Conservation (phyloP, 257 asterid species). For the Solanum paucissectum region DNA sequence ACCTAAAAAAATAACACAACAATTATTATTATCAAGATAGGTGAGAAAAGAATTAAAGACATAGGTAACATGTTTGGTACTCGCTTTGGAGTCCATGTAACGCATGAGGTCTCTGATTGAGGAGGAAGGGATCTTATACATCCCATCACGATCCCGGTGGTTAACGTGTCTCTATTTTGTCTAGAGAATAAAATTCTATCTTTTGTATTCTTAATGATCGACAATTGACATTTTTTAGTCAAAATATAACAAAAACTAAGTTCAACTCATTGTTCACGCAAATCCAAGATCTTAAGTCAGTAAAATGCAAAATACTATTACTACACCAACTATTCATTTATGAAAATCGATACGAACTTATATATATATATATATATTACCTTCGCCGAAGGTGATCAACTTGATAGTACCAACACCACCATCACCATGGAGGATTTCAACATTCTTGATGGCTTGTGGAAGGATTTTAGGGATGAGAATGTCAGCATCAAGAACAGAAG, state of each 20-base stretch:
- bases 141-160: neutral
- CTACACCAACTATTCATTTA: neutral
- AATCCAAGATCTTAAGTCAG: neutral
- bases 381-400: constrained; percentile 27
- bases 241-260: neutral
- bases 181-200: neutral
- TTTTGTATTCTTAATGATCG: neutral
- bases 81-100: neutral
- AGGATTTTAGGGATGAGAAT: constrained; percentile 32
- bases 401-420: constrained; percentile 48
- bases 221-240: neutral
- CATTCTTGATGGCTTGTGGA: constrained; percentile 34
- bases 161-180: neutral
- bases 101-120: neutral
- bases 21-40: neutral
- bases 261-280: neutral
- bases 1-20: constrained; percentile 14
- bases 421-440: constrained; percentile 35
- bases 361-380: neutral
- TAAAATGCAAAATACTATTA: neutral
- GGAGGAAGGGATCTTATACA: neutral
- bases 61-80: neutral
- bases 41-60: neutral
- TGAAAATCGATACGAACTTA: neutral
- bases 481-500: constrained; percentile 34